Percentiles rank a stretch among this genome's conserved stretches.
These are phyloP conservation scores for Aristolochia contorta DNA, from an alignment of 164 flowering plant species.

Conservation along the genomic window DNA sequence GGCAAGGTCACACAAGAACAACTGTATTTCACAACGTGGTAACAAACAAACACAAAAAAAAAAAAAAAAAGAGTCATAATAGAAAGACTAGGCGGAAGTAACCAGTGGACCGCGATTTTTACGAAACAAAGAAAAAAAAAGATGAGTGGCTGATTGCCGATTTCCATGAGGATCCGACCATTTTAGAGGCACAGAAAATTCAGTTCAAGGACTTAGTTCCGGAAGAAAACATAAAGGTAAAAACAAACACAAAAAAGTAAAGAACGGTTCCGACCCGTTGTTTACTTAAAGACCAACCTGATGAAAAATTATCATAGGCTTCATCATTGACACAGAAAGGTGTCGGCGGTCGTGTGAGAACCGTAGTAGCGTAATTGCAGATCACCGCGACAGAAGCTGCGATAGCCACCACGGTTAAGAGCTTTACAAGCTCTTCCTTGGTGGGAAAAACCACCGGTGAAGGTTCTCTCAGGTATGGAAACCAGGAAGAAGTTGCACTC, in stretches of 20 bases:
- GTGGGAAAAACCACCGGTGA: slow-evolving; percentile 51
- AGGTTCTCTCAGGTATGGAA: slow-evolving; percentile 25
- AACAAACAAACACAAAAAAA: too few species aligned
- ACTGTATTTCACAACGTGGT: too few species aligned
- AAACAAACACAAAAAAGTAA: neutral
- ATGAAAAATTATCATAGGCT: neutral
- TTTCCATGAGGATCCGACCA: slow-evolving; percentile 1
- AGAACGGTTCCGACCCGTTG: neutral
- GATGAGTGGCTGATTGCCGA: neutral
- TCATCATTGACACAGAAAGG: slow-evolving; percentile 55
- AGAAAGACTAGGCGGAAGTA: too few species aligned
- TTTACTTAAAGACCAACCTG: slow-evolving; percentile 26
- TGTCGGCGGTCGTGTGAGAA: slow-evolving; percentile 25
- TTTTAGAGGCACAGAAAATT: neutral
- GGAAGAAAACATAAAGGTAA: too few species aligned
- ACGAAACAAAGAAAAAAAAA: too few species aligned
- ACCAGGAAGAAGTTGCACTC: slow-evolving; percentile 14
- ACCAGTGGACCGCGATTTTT: too few species aligned
- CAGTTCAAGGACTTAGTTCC: too few species aligned
- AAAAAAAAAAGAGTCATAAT: too few species aligned
- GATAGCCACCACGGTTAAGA: slow-evolving; percentile 41
- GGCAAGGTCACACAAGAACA: slow-evolving; percentile 5
- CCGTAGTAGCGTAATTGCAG: slow-evolving; percentile 32
- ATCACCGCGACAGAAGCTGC: slow-evolving; percentile 43
- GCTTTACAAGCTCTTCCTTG: slow-evolving; percentile 37